Percentiles rank a stretch among this genome's conserved stretches.
These are phyloP conservation scores for Xylaria cubensis DNA, from an alignment of 495 filamentous ascomycete species.

Conservation along the genomic window DNA sequence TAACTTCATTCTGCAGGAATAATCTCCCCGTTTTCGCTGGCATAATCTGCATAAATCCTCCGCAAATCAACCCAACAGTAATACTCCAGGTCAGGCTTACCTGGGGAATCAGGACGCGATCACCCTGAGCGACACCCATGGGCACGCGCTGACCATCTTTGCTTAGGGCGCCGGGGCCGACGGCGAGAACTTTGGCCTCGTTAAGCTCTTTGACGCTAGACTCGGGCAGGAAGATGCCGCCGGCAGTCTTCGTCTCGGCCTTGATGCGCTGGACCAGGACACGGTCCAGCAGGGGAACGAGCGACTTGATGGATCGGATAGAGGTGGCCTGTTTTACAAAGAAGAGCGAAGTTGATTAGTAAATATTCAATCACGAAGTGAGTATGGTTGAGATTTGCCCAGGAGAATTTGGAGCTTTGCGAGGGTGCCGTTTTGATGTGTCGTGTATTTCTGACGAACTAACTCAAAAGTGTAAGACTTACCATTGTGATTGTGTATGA, in stretches of 20 bases:
- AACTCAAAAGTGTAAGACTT: slow-evolving; percentile 19
- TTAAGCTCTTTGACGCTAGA: slow-evolving; percentile 97
- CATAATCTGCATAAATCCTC: slow-evolving; percentile 7
- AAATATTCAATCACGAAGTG: slow-evolving; percentile 1
- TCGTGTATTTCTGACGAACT: neutral
- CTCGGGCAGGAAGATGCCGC: slow-evolving; percentile 97
- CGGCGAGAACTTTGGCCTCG: slow-evolving; percentile 93
- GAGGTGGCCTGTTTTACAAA: slow-evolving; percentile 60
- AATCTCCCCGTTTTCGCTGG: neutral
- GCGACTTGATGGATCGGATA: slow-evolving; percentile 93
- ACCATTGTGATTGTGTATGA: slow-evolving; percentile 46
- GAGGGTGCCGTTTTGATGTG: neutral
- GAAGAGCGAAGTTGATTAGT: slow-evolving; percentile 12
- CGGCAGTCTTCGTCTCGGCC: slow-evolving; percentile 93
- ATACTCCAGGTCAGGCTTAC: slow-evolving; percentile 56
- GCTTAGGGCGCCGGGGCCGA: slow-evolving; percentile 86
- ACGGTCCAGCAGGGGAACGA: slow-evolving; percentile 96
- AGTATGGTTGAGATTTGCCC: neutral
- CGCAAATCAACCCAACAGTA: neutral
- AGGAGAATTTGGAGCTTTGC: neutral
- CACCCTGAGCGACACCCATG: slow-evolving; percentile 80
- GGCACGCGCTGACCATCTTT: slow-evolving; percentile 85
- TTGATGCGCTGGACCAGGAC: slow-evolving; percentile 98
- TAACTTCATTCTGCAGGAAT: neutral
- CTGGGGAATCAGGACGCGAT: slow-evolving; percentile 96